Evolutionary conservation across 192 early-diverging fungal species (phyloP).

Genomic region (Dispira parvispora): DNA sequence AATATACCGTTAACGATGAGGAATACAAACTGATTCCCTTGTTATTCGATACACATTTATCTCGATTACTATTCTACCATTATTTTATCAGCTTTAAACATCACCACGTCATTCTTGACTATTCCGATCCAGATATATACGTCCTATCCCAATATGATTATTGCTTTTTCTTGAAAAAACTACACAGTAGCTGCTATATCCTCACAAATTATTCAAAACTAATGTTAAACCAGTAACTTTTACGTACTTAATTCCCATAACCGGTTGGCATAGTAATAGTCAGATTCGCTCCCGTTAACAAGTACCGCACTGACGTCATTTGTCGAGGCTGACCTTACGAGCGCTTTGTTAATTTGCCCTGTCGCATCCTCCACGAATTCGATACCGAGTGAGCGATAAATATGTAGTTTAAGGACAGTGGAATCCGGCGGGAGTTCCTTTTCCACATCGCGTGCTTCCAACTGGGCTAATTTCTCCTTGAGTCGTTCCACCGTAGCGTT

Average conservation of each 20-base stretch:
- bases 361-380: conserved; percentile 1
- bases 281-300: conserved; percentile 1
- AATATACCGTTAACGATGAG: too few species aligned
- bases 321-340: neutral
- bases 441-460: conserved; percentile 1
- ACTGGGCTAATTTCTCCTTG: neutral
- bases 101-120: too few species aligned
- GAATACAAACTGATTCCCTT: too few species aligned
- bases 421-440: conserved; percentile 6
- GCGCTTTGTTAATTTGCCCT: conserved; percentile 3
- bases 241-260: conserved; percentile 10
- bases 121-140: too few species aligned
- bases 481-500: neutral
- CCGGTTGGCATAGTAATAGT: conserved; percentile 8
- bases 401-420: neutral
- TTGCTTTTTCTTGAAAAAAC: too few species aligned
- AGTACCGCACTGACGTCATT: conserved; percentile 2
- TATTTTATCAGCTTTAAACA: too few species aligned
- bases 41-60: too few species aligned
- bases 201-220: too few species aligned
- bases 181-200: too few species aligned
- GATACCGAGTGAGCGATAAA: conserved; percentile 10
- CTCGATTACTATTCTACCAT: too few species aligned
- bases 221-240: neutral
- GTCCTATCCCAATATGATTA: too few species aligned